phyloP scores from a whole-genome alignment of 2,329 filamentous ascomycete species.

The Pyrenophora seminiperda region DNA sequence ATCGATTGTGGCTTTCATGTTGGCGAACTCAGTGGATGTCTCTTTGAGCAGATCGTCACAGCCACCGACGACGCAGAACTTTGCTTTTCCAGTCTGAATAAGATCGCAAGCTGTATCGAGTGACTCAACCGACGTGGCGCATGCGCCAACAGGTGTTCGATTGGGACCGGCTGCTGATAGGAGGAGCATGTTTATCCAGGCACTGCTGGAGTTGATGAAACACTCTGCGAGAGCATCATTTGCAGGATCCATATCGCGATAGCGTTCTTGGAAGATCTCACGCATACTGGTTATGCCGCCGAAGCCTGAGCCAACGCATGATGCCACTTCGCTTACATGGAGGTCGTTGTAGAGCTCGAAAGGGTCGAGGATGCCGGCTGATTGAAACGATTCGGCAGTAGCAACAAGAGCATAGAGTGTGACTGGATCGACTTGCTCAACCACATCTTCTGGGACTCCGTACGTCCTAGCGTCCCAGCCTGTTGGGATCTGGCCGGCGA shows the following conservation, averaged over 20 bases:
- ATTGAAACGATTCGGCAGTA: constrained; percentile 86
- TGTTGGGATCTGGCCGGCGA: constrained; percentile 94
- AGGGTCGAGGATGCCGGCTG: constrained; percentile 94
- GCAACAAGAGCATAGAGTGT: constrained; percentile 94
- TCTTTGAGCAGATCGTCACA: constrained; percentile 99
- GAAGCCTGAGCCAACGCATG: constrained; percentile 98
- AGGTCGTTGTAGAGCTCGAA: constrained; percentile 99
- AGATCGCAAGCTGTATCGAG: constrained; percentile 98
- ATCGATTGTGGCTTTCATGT: constrained; percentile 99
- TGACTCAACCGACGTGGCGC: constrained; percentile 95
- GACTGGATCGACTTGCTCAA: constrained; percentile 95
- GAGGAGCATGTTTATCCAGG: constrained; percentile 99
- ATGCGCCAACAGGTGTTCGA: constrained; percentile 97
- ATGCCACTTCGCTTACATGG: constrained; percentile 95
- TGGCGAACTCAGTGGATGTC: constrained; percentile 98
- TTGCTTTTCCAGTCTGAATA: constrained; percentile 97
- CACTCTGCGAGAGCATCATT: constrained; percentile 99
- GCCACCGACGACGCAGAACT: constrained; percentile 95
- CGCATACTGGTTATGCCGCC: constrained; percentile 90
- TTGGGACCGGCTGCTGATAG: constrained; percentile 96
- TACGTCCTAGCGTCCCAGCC: constrained; percentile 98
- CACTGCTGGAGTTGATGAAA: constrained; percentile 99
- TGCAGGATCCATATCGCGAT: constrained; percentile 93
- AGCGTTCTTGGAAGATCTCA: constrained; percentile 98
- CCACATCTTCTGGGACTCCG: constrained; percentile 96